A percentile compares a stretch with the other conserved stretches of the same genome.
phyloP scores from a whole-genome alignment of 805 yeast species.

The Metschnikowia anglica region DNA sequence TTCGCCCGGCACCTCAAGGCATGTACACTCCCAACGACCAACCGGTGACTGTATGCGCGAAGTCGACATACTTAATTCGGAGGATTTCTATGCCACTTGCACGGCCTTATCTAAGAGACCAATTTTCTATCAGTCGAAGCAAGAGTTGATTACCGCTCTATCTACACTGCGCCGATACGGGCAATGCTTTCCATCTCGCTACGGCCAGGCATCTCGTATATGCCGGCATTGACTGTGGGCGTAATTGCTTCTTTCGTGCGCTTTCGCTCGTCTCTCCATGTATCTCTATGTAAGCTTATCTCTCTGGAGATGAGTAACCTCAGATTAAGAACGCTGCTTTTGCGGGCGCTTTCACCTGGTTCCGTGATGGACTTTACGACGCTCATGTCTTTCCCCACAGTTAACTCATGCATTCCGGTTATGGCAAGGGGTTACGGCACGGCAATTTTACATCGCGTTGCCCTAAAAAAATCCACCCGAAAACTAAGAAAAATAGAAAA shows the following conservation, averaged over 20 bases:
- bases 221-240: conserved; percentile 1
- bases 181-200: neutral
- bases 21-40: neutral
- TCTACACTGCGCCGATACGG: neutral
- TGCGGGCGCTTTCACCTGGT: too few relatives aligned
- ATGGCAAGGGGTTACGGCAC: conserved; percentile 4
- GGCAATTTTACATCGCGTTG: conserved; percentile 1
- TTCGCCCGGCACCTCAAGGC: neutral
- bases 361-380: too few relatives aligned
- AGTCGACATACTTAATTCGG: too few relatives aligned
- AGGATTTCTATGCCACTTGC: too few relatives aligned
- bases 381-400: too few relatives aligned
- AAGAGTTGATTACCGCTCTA: neutral
- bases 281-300: conserved; percentile 1
- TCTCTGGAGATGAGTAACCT: neutral
- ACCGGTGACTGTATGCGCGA: neutral
- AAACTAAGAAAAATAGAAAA: neutral
- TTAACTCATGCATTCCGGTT: neutral
- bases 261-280: neutral
- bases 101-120: neutral
- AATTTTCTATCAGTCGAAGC: too few relatives aligned
- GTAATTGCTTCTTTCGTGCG: neutral
- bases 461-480: neutral
- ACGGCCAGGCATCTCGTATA: neutral
- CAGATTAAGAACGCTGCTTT: too few relatives aligned